Evolutionary conservation across 805 yeast species (phyloP), one percentile per base, ranked within the genome.

Genomic region (Cyberlindnera saturnus): DNA sequence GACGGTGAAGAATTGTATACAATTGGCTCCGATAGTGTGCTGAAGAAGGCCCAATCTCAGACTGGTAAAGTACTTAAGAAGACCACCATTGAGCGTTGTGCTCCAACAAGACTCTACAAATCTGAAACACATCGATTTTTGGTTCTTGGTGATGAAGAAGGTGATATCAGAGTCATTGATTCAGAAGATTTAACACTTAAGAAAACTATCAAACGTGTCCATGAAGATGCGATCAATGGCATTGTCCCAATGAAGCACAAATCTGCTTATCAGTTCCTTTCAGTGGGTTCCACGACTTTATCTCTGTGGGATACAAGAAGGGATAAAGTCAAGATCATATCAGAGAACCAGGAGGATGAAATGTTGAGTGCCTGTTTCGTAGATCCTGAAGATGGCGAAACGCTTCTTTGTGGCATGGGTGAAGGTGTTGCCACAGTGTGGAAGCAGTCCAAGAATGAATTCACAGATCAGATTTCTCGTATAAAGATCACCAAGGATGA

Each of bases 261-360:
- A 30, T 86, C 91, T 17, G 81, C 82, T 6, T 86, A 89, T 64
- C 90, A 84, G 57, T 86, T 79, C 53, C 70, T 89, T 19, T 77
- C 93, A 0, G 70, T 84, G 23, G 97, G 96, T 1, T 82, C 91
- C 10, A 86, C 96, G 4, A 83, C 90, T 0, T 66, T 91, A 35
- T 74, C 88, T 1, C 82, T 82, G 45, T 72, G 90, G 55, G 97
- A 91, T 61, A 70, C 83, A 4, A 68, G 96, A 38, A 86, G 83
- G 52, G 51, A 56, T 2, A 52, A 57, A 20, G 61, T 58, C 2
- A 61, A 82, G 1, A 64, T 75, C 3, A 73, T 74, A 33, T 81
- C 90, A 32, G 98, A 90, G 49, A 90, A 88, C 59, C 99, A 91
- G 65, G 96, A 85, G 52, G 98, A 91, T 57, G 99, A 91, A 59